Evolutionary conservation across 495 filamentous ascomycete species (phyloP).

Genomic region (Xylaria curta): DNA sequence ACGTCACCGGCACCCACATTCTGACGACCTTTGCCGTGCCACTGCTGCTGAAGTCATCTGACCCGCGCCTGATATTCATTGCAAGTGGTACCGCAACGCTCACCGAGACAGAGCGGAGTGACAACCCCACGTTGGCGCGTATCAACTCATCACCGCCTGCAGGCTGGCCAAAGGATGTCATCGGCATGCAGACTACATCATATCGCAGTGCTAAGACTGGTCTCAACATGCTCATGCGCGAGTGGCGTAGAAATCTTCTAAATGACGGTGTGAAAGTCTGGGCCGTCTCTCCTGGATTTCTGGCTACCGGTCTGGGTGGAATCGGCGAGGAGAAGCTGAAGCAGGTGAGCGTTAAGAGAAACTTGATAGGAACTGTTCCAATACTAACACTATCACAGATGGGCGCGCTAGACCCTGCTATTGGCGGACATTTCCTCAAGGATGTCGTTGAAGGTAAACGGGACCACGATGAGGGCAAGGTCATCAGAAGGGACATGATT

Average conservation of each 20-base stretch:
- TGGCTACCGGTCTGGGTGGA: constrained; percentile 60
- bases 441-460: constrained; percentile 55
- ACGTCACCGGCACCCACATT: constrained; percentile 56
- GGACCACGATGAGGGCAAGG: constrained; percentile 56
- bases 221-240: constrained; percentile 70
- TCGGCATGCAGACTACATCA: constrained; percentile 30
- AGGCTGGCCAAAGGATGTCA: constrained; percentile 49
- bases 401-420: constrained; percentile 51
- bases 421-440: constrained; percentile 52
- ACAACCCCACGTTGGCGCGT: constrained; percentile 8
- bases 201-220: constrained; percentile 66
- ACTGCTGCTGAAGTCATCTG: constrained; percentile 50
- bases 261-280: constrained; percentile 68
- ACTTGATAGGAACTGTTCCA: background rate
- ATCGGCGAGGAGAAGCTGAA: constrained; percentile 41
- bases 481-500: constrained; percentile 42
- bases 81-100: constrained; percentile 57
- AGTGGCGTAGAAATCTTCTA: constrained; percentile 59
- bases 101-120: constrained; percentile 41
- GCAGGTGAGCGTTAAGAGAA: constrained; percentile 33
- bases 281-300: constrained; percentile 59
- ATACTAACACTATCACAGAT: constrained; percentile 27
- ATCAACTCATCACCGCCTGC: constrained; percentile 46
- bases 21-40: constrained; percentile 54
- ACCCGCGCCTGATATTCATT: constrained; percentile 58